Evolutionary conservation across 2,329 filamentous ascomycete species (phyloP).

Genomic region (Stagonosporopsis vannaccii): DNA sequence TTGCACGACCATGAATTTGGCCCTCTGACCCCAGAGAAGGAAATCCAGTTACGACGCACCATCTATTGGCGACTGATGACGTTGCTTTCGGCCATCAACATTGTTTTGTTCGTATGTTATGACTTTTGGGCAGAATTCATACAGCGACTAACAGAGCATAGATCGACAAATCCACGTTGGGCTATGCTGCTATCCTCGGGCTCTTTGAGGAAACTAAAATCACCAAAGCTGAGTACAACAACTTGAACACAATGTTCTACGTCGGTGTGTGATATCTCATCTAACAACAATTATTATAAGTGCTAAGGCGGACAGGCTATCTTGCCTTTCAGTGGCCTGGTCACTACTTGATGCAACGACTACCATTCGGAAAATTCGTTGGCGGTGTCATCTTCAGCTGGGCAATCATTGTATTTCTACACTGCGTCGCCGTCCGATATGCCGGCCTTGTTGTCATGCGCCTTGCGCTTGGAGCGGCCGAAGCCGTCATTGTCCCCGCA

Average conservation of each 20-base stretch:
- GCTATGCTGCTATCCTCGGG: slow-evolving; percentile 2
- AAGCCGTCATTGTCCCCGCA: slow-evolving; percentile 2
- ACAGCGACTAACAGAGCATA: neutral
- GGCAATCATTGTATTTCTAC: neutral
- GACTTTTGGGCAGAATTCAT: neutral
- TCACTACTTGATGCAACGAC: slow-evolving; percentile 3
- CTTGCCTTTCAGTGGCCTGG: slow-evolving; percentile 8
- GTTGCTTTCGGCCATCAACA: neutral
- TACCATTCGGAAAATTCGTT: slow-evolving; percentile 5
- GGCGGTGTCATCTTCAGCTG: slow-evolving; percentile 1
- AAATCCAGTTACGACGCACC: neutral
- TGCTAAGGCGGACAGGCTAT: neutral
- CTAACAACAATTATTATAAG: neutral
- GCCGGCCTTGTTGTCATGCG: slow-evolving; percentile 7
- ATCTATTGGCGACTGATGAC: slow-evolving; percentile 1
- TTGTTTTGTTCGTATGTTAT: neutral
- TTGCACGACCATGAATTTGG: slow-evolving; percentile 1
- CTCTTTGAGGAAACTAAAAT: slow-evolving; percentile 5
- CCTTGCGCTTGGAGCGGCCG: neutral
- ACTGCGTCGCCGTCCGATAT: slow-evolving; percentile 2
- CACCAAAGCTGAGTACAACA: slow-evolving; percentile 3
- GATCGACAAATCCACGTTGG: slow-evolving; percentile 5
- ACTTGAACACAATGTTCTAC: slow-evolving; percentile 8
- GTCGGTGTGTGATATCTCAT: neutral
- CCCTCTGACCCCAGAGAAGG: slow-evolving; percentile 1